These are phyloP conservation scores for Angomonas deanei DNA, from an alignment of 208 protist genomes.

Conservation along the genomic window DNA sequence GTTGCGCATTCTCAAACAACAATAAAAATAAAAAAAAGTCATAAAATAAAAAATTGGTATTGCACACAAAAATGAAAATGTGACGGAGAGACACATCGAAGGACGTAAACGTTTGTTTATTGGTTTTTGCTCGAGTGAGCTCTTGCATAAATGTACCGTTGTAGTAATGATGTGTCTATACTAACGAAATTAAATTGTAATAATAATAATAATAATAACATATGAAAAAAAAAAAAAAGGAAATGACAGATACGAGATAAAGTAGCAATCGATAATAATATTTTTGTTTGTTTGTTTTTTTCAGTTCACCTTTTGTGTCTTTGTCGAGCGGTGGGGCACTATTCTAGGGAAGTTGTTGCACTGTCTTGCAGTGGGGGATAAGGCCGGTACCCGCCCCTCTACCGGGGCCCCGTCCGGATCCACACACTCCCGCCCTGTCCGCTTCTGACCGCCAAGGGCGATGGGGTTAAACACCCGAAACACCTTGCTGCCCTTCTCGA, in stretches of 20 bases:
- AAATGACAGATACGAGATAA: not conserved
- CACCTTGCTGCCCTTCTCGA: conserved; percentile 36
- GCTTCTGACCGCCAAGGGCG: conserved; percentile 24
- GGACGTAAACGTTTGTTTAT: too few species aligned
- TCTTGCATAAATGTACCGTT: too few species aligned
- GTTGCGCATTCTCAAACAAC: not conserved
- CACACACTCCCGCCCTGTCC: conserved; percentile 22
- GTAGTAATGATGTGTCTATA: too few species aligned
- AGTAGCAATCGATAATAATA: not conserved
- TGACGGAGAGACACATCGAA: conserved; percentile 19
- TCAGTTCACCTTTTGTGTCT: not conserved
- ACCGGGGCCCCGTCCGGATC: conserved; percentile 11
- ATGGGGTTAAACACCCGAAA: conserved; percentile 60
- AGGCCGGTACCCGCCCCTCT: conserved; percentile 10
- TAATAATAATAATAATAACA: not conserved
- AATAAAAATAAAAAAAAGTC: not conserved
- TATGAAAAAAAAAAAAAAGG: conserved; percentile 7
- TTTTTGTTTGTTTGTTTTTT: too few species aligned
- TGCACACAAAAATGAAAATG: conserved; percentile 3
- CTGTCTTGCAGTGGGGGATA: conserved; percentile 18
- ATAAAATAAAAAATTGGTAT: not conserved
- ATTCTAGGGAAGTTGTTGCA: not conserved
- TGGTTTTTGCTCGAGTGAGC: too few species aligned
- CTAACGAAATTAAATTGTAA: not conserved
- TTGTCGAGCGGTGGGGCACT: too few species aligned